Conservation (phyloP, 139 green algal genomes). For the Tetraselmis chui region DNA sequence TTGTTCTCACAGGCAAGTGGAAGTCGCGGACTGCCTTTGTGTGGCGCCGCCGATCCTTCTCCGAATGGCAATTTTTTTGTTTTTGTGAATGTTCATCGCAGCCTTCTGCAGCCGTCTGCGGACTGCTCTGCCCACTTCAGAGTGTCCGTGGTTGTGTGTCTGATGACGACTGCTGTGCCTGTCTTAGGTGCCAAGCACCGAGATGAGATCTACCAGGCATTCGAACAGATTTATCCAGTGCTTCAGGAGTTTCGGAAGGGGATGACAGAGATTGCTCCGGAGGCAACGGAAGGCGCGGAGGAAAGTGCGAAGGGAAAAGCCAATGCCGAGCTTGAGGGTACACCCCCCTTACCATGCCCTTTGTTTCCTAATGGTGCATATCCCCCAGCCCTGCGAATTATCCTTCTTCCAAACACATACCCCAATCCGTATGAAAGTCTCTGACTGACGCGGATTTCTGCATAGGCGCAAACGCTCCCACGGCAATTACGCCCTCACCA, state of each 20-base stretch:
- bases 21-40: too few relatives aligned
- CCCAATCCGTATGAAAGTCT: too few relatives aligned
- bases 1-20: conserved; percentile 62
- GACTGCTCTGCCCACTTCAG: background rate
- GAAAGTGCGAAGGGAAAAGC: background rate
- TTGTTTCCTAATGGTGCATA: too few relatives aligned
- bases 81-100: too few relatives aligned
- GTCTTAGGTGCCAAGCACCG: conserved; percentile 71
- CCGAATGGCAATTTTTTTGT: conserved; percentile 16
- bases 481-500: too few relatives aligned
- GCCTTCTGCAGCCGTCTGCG: too few relatives aligned
- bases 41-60: conserved; percentile 19
- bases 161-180: background rate
- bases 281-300: background rate
- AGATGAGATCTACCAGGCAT: conserved; percentile 96
- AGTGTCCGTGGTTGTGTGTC: background rate
- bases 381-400: too few relatives aligned
- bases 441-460: too few relatives aligned
- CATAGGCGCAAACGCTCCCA: too few relatives aligned
- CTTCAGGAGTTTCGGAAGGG: conserved; percentile 86
- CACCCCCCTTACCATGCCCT: too few relatives aligned
- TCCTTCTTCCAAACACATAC: too few relatives aligned
- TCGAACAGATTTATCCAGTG: conserved; percentile 97
- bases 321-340: too few relatives aligned
- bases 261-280: background rate